phyloP scores from a whole-genome alignment of 1,284 basidiomycete species.

The Ganoderma boninense region DNA sequence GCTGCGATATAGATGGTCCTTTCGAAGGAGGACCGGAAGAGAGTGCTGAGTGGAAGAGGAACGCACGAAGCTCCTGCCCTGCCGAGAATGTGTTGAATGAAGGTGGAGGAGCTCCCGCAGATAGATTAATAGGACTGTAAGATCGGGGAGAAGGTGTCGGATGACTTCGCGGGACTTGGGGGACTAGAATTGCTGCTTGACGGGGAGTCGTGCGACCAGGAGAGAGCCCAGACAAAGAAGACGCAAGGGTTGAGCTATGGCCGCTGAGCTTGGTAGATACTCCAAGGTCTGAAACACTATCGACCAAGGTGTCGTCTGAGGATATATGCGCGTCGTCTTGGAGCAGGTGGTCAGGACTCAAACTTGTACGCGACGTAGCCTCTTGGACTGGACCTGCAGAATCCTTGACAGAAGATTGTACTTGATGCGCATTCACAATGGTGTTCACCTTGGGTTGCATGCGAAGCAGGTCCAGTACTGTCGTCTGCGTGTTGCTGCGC shows the following conservation, averaged over 20 bases:
- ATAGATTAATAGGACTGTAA: neutral
- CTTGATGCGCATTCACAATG: neutral
- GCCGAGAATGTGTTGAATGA: neutral
- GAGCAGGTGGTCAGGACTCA: neutral
- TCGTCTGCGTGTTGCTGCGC: constrained; percentile 28
- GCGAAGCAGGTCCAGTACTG: constrained; percentile 38
- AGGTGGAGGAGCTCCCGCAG: neutral
- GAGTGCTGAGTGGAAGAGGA: constrained; percentile 11
- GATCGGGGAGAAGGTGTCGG: too few relatives aligned
- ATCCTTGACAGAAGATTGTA: too few relatives aligned
- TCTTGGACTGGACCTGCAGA: neutral
- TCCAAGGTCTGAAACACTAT: neutral
- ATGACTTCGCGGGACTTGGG: neutral
- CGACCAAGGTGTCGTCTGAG: constrained; percentile 32
- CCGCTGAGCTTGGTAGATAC: neutral
- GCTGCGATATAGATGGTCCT: neutral
- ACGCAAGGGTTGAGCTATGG: too few relatives aligned
- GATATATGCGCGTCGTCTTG: constrained; percentile 27
- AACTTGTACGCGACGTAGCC: constrained; percentile 3
- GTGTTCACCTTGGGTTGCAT: constrained; percentile 15
- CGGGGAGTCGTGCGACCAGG: neutral
- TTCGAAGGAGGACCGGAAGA: neutral
- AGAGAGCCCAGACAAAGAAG: neutral
- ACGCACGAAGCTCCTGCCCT: constrained; percentile 8
- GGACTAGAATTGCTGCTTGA: neutral